These are phyloP conservation scores for Aspergillus puulaauensis DNA, from an alignment of 2,329 filamentous ascomycete genomes.

Conservation along the genomic window DNA sequence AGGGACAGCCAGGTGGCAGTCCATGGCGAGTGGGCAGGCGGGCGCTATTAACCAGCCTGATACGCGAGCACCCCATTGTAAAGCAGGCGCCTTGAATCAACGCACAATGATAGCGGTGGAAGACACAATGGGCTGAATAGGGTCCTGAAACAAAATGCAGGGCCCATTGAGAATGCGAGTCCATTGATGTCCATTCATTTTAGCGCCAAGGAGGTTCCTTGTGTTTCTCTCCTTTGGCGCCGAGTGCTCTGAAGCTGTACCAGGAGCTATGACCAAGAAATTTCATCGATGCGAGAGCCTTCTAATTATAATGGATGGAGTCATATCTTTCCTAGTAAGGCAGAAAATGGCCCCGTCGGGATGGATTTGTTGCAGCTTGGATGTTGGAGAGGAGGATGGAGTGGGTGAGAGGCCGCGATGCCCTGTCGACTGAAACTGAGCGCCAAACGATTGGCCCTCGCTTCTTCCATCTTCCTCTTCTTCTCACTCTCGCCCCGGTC, in stretches of 20 bases:
- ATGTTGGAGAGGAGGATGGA: neutral
- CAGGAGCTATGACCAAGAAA: neutral
- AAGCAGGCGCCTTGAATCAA: slow-evolving; percentile 6
- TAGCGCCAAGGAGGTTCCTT: neutral
- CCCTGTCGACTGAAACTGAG: slow-evolving; percentile 5
- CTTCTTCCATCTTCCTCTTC: neutral
- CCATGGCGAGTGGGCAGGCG: neutral
- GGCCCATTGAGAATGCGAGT: slow-evolving; percentile 12
- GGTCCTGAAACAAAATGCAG: slow-evolving; percentile 21
- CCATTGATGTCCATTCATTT: slow-evolving; percentile 22
- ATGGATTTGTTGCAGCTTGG: slow-evolving; percentile 1
- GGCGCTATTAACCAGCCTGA: slow-evolving; percentile 11
- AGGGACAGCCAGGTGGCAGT: slow-evolving; percentile 18
- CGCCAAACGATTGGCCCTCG: slow-evolving; percentile 9
- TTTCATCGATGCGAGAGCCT: neutral
- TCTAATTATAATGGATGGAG: neutral
- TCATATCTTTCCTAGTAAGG: neutral
- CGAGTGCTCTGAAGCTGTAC: neutral
- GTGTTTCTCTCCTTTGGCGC: neutral
- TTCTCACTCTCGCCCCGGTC: neutral
- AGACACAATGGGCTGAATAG: slow-evolving; percentile 14
- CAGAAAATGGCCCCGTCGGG: neutral
- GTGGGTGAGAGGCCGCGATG: slow-evolving; percentile 6
- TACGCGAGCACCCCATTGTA: slow-evolving; percentile 1
- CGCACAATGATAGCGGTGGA: slow-evolving; percentile 18